Evolutionary conservation across 306 rosid species (phyloP).

Genomic region (Lathyrus tuberosus): DNA sequence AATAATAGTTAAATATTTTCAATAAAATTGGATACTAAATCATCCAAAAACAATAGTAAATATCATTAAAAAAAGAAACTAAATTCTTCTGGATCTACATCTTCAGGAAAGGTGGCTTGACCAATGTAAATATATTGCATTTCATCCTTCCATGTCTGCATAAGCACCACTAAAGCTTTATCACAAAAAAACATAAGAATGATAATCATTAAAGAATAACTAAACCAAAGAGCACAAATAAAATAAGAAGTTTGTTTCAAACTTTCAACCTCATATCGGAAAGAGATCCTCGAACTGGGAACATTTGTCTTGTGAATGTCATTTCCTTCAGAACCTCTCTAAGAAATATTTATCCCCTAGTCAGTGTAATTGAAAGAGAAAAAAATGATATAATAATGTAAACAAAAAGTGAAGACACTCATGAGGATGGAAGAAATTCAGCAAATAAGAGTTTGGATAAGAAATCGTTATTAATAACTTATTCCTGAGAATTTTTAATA

Average conservation of each 20-base stretch:
- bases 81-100: conserved; percentile 57
- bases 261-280: conserved; percentile 56
- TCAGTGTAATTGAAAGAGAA: conserved; percentile 66
- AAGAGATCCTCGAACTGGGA: conserved; percentile 64
- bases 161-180: conserved; percentile 32
- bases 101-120: conserved; percentile 59
- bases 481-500: too few species aligned
- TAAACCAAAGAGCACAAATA: not conserved
- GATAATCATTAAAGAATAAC: conserved; percentile 21
- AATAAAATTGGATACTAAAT: too few species aligned
- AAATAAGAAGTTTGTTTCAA: conserved; percentile 23
- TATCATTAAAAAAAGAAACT: too few species aligned
- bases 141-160: conserved; percentile 88
- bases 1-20: too few species aligned
- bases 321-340: conserved; percentile 82
- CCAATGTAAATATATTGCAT: conserved; percentile 64
- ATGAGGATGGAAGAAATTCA: conserved; percentile 12
- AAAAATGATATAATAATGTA: conserved; percentile 3
- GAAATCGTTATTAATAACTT: too few species aligned
- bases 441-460: conserved; percentile 3
- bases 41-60: too few species aligned
- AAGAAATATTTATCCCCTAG: conserved; percentile 67
- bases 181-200: conserved; percentile 23
- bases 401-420: conserved; percentile 24
- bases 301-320: conserved; percentile 81